These are phyloP conservation scores for Ceratopteris richardii DNA, from an alignment of 75 land plant species.

Conservation along the genomic window DNA sequence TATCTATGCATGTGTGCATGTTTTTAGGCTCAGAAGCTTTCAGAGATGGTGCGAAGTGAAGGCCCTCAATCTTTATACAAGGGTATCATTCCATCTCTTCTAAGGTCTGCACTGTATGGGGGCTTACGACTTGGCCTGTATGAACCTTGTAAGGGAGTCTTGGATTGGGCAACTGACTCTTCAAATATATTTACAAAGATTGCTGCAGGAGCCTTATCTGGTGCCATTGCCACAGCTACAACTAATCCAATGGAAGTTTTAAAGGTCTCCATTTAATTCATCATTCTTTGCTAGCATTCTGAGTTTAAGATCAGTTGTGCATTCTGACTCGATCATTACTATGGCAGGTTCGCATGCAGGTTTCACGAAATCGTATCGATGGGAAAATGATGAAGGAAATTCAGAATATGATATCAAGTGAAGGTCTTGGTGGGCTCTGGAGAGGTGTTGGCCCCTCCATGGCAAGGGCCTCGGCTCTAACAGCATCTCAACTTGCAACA, in stretches of 20 bases:
- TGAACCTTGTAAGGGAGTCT: constrained; percentile 61
- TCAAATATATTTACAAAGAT: constrained; percentile 50
- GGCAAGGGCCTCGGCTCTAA: constrained; percentile 65
- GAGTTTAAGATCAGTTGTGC: too few relatives aligned
- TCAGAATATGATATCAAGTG: constrained; percentile 37
- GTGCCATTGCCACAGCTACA: constrained; percentile 62
- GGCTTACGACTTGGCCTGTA: constrained; percentile 73
- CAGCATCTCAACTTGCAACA: constrained; percentile 73
- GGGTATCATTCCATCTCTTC: constrained; percentile 60
- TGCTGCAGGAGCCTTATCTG: constrained; percentile 69
- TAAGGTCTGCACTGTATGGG: constrained; percentile 64
- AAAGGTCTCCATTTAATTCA: constrained; percentile 32
- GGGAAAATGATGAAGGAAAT: constrained; percentile 36
- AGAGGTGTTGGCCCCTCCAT: constrained; percentile 81
- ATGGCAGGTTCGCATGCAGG: constrained; percentile 60
- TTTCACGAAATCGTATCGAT: constrained; percentile 23
- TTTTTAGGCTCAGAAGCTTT: constrained; percentile 36
- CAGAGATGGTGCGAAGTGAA: constrained; percentile 37
- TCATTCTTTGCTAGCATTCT: not conserved
- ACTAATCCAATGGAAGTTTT: constrained; percentile 70
- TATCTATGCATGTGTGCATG: too few relatives aligned
- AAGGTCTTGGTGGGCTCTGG: constrained; percentile 67
- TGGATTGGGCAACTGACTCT: constrained; percentile 44
- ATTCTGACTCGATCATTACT: too few relatives aligned
- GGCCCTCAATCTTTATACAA: constrained; percentile 52